Evolutionary conservation across 208 protist genomes (phyloP).

Genomic region (Trypanosoma boissoni): DNA sequence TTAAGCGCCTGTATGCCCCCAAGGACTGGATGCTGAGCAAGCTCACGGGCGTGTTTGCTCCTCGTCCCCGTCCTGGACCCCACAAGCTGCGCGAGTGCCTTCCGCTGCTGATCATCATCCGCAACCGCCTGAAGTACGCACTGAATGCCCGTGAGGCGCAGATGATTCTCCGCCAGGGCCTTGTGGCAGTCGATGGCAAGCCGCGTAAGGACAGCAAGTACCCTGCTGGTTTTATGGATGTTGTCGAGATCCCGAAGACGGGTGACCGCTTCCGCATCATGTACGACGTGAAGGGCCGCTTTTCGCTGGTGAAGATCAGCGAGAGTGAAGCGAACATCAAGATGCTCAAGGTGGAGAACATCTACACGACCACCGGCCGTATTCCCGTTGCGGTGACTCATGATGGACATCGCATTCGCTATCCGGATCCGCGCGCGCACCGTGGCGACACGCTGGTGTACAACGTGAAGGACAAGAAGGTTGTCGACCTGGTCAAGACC

Average conservation of each 20-base stretch:
- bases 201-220: constrained; percentile 96
- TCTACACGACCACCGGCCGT: constrained; percentile 88
- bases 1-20: constrained; percentile 99
- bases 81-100: constrained; percentile 96
- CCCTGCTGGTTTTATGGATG: constrained; percentile 99
- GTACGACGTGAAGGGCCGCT: constrained; percentile 99
- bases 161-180: constrained; percentile 96
- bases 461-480: constrained; percentile 95
- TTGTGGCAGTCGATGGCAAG: constrained; percentile 97
- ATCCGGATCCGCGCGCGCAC: constrained; percentile 96
- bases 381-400: constrained; percentile 98
- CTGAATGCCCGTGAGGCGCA: constrained; percentile 95
- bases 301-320: constrained; percentile 95
- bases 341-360: constrained; percentile 94
- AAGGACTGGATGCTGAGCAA: constrained; percentile 99
- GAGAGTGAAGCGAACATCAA: constrained; percentile 96
- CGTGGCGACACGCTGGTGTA: constrained; percentile 98
- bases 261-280: constrained; percentile 98
- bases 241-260: constrained; percentile 97
- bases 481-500: constrained; percentile 90
- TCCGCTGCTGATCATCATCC: constrained; percentile 84
- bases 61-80: constrained; percentile 95
- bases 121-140: constrained; percentile 97
- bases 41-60: constrained; percentile 97
- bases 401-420: constrained; percentile 99